Conservation (phyloP, 805 yeast species). For the Kregervanrija fluxuum region DNA sequence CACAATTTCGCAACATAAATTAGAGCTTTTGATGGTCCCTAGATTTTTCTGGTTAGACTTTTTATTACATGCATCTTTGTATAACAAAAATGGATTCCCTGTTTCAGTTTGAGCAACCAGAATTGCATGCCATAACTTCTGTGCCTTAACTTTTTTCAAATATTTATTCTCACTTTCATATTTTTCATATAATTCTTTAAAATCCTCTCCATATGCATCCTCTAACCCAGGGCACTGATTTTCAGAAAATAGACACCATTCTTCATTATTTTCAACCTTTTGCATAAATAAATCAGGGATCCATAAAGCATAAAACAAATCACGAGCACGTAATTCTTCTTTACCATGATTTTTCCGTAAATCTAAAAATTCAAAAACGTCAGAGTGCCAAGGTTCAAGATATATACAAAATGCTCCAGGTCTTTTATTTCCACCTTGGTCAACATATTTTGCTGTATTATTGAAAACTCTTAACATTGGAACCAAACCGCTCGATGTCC, state of each 20-base stretch:
- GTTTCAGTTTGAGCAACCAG: constrained; percentile 92
- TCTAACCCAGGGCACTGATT: constrained; percentile 80
- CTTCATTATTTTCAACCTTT: constrained; percentile 68
- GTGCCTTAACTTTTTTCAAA: constrained; percentile 66
- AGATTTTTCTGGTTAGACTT: constrained; percentile 89
- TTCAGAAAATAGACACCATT: constrained; percentile 90
- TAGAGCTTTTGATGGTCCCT: constrained; percentile 89
- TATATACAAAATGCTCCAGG: constrained; percentile 97
- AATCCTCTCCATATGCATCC: constrained; percentile 81
- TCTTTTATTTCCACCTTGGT: constrained; percentile 96
- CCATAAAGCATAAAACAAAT: constrained; percentile 91
- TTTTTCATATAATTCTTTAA: constrained; percentile 58
- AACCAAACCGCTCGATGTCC: constrained; percentile 83
- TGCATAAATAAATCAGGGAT: constrained; percentile 91
- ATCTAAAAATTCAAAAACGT: constrained; percentile 78
- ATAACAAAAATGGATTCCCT: constrained; percentile 91
- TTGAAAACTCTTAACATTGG: constrained; percentile 97
- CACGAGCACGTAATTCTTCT: constrained; percentile 90
- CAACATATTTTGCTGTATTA: constrained; percentile 94
- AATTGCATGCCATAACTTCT: constrained; percentile 84
- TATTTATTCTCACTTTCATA: constrained; percentile 71
- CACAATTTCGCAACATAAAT: constrained; percentile 89
- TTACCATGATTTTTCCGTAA: constrained; percentile 91
- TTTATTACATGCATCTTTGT: constrained; percentile 84
- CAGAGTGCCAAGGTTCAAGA: constrained; percentile 96